Evolutionary conservation across 768 basidiomycete genomes (phyloP).

Genomic region (Amylocystis lapponica): DNA sequence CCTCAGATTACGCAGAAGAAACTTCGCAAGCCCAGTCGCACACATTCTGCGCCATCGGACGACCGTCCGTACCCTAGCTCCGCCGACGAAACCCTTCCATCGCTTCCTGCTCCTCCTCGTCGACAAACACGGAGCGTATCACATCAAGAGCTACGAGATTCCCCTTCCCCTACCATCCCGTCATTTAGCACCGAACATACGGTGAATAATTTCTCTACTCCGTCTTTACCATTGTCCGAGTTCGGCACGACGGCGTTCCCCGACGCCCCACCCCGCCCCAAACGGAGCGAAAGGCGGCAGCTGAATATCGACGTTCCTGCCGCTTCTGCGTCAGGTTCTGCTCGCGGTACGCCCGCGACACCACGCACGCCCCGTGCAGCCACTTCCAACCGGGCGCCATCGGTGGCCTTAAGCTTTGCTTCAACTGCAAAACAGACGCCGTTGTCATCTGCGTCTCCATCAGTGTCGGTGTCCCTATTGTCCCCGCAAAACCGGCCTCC

Average conservation of each 20-base stretch:
- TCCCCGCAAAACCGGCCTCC: constrained; percentile 22
- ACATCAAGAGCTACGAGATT: too few relatives aligned
- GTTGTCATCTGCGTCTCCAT: constrained; percentile 9
- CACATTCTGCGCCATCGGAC: constrained; percentile 8
- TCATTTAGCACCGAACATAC: constrained; percentile 41
- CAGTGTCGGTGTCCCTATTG: too few relatives aligned
- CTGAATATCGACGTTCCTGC: constrained; percentile 8
- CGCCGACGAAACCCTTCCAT: constrained; percentile 1
- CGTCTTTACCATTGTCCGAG: constrained; percentile 11
- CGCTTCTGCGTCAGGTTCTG: neutral
- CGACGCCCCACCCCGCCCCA: constrained; percentile 17
- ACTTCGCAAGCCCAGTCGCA: constrained; percentile 9
- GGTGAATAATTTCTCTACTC: constrained; percentile 38
- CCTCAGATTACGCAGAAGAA: constrained; percentile 5
- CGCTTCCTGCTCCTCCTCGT: constrained; percentile 15
- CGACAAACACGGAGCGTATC: neutral
- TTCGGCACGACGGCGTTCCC: constrained; percentile 12
- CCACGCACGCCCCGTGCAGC: constrained; percentile 16
- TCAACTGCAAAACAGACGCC: constrained; percentile 9
- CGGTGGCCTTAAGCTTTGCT: neutral
- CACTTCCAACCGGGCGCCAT: constrained; percentile 9
- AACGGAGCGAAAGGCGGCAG: constrained; percentile 17
- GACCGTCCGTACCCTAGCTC: neutral
- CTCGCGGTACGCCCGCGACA: constrained; percentile 7
- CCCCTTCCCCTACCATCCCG: constrained; percentile 37